Evolutionary conservation across 2,329 filamentous ascomycete species (phyloP), one percentile per base, ranked within the genome.

Genomic region (Neoscytalidium dimidiatum): DNA sequence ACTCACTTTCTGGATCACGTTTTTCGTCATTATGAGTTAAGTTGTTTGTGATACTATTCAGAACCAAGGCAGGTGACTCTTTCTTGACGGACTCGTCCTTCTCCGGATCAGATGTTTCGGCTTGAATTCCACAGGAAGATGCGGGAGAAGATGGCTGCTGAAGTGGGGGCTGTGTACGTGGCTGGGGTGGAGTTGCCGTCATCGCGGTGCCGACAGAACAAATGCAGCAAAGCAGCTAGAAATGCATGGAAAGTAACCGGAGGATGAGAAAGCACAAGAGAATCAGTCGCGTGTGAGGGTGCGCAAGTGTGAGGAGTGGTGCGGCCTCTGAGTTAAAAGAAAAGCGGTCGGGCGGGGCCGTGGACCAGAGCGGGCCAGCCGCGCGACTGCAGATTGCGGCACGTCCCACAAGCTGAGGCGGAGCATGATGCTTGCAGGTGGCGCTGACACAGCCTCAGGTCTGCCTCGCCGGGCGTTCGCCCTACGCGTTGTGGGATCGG

Each of bases 121-220:
- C 23, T 17, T 56, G 51, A 8, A 38, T 28, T 31, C 41, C 51
- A n/a, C 33, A 38, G 11, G 51, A 14, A 2, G 51, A 56, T 1
- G 31, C 28, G 53, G 35, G 35, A 19, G 53, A 44, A 28, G 14
- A 21, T 13, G 31, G 51, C 5, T 53, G 29, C 26, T 19, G 44
- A 23, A 41, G 60, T 63, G 60, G 60, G 60, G 60, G 60, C 48
- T 53, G 60, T 9, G 60, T 29, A 5, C 35, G 43, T 49, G 60
- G 60, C 58, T 19, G 43, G 9, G 23, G 19, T 29, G 60, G 21
- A 13, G 33, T 62, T 28, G 44, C 23, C 23, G 44, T 35, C 57
- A 61, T 48, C n/a, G 28, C 52, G 23, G 52, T 31, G 14, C 11
- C 19, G 7, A 11, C 4, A 19, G 29, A 19, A 8, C 13, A 56